These are phyloP conservation scores for Aspergillus thermomutatus DNA, from an alignment of 2,329 filamentous ascomycete species.

Conservation along the genomic window DNA sequence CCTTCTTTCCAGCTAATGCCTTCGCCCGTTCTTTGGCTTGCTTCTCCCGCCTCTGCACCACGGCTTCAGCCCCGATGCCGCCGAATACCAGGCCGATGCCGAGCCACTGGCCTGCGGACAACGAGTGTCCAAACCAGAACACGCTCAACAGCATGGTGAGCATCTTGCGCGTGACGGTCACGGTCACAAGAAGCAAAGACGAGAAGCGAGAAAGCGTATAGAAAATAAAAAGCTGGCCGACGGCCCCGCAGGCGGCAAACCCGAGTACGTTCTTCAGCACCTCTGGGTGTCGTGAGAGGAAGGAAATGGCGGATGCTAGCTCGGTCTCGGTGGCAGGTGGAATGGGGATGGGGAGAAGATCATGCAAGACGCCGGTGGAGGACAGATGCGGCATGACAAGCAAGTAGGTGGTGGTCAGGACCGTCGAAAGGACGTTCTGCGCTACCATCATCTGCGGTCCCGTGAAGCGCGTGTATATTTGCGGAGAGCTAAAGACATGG, in stretches of 20 bases:
- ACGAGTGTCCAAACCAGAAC: constrained; percentile 84
- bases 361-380: constrained; percentile 60
- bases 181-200: constrained; percentile 86
- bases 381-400: constrained; percentile 76
- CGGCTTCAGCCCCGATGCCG: constrained; percentile 86
- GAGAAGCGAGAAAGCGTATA: constrained; percentile 92
- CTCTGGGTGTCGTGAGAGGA: constrained; percentile 73
- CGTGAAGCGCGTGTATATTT: constrained; percentile 69
- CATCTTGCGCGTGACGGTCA: constrained; percentile 98
- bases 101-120: constrained; percentile 87
- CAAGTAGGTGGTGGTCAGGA: constrained; percentile 74
- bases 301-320: constrained; percentile 72
- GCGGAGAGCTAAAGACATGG: constrained; percentile 71
- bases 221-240: constrained; percentile 97
- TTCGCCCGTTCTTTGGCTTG: constrained; percentile 69
- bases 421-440: constrained; percentile 82
- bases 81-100: constrained; percentile 92
- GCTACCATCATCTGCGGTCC: constrained; percentile 99
- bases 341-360: constrained; percentile 63
- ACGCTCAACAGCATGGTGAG: constrained; percentile 97
- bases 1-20: constrained; percentile 33
- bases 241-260: constrained; percentile 83
- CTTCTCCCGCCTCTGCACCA: constrained; percentile 80
- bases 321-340: constrained; percentile 64
- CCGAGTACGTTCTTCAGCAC: constrained; percentile 86